phyloP scores from a whole-genome alignment of 164 flowering plant species.

The Vitis labrusca region DNA sequence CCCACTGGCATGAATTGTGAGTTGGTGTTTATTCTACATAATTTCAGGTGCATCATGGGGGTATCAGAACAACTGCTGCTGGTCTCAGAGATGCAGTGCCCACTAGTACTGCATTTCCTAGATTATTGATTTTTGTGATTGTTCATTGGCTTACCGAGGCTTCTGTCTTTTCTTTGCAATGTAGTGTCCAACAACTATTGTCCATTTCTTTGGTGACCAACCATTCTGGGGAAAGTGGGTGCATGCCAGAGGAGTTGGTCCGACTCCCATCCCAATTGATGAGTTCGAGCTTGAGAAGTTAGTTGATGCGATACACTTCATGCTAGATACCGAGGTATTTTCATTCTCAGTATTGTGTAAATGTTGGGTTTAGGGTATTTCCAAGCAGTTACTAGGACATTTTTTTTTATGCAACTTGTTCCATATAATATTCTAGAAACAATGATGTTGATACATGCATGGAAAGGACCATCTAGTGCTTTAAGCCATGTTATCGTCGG shows the following conservation, averaged over 20 bases:
- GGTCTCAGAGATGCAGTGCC: slow-evolving; percentile 68
- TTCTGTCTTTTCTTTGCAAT: neutral
- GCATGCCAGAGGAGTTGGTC: slow-evolving; percentile 51
- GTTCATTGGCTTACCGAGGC: neutral
- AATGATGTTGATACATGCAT: no score
- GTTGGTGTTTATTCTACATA: neutral
- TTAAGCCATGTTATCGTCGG: no score
- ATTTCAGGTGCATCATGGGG: slow-evolving; percentile 67
- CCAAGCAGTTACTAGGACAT: no score
- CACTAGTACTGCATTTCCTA: neutral
- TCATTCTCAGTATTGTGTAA: neutral
- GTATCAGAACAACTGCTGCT: slow-evolving; percentile 74
- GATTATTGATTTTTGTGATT: neutral
- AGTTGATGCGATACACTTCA: slow-evolving; percentile 43
- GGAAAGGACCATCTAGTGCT: no score
- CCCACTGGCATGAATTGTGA: neutral
- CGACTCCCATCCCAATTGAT: slow-evolving; percentile 46
- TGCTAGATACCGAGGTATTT: slow-evolving; percentile 50
- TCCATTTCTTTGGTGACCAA: slow-evolving; percentile 59
- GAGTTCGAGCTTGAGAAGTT: slow-evolving; percentile 46
- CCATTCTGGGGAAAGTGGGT: slow-evolving; percentile 57
- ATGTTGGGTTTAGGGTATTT: no score
- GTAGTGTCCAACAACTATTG: slow-evolving; percentile 55
- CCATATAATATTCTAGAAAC: no score
- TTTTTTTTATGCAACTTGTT: no score